phyloP scores from a whole-genome alignment of 331 rosid genomes.

The Stylosanthes scabra region DNA sequence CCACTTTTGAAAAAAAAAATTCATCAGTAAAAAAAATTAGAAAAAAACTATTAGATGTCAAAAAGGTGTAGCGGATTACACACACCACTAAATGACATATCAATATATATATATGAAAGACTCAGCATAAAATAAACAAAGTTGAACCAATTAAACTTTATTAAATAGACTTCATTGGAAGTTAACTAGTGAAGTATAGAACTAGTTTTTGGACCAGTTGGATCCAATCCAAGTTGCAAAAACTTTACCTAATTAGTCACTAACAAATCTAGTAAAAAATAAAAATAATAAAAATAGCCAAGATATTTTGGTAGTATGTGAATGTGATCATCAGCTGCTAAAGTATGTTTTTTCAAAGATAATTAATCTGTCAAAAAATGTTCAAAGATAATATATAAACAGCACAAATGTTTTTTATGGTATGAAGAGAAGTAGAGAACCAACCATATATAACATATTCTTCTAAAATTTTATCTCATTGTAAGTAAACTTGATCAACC shows the following conservation, averaged over 20 bases:
- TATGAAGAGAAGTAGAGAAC: background rate
- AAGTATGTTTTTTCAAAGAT: background rate
- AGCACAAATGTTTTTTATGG: background rate
- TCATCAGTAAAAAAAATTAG: background rate
- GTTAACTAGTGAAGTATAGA: conserved; percentile 14
- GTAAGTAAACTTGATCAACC: background rate
- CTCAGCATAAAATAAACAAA: background rate
- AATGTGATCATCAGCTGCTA: no score
- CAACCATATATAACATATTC: background rate
- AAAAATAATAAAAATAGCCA: conserved; percentile 13
- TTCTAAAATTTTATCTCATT: background rate
- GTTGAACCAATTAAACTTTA: background rate
- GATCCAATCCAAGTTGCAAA: conserved; percentile 22
- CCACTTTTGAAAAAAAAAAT: conserved; percentile 10
- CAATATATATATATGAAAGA: background rate
- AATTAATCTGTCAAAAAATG: background rate
- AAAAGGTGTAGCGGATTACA: background rate
- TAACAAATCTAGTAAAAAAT: background rate
- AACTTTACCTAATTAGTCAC: background rate
- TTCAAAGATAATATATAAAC: background rate
- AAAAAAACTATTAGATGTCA: background rate
- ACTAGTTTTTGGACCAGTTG: conserved; percentile 18
- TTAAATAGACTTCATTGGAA: background rate
- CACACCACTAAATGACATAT: conserved; percentile 4
- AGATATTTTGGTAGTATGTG: background rate